Evolutionary conservation across 495 filamentous ascomycete species (phyloP), one percentile per base, ranked within the genome.

Genomic region (Aspergillus ostianus): DNA sequence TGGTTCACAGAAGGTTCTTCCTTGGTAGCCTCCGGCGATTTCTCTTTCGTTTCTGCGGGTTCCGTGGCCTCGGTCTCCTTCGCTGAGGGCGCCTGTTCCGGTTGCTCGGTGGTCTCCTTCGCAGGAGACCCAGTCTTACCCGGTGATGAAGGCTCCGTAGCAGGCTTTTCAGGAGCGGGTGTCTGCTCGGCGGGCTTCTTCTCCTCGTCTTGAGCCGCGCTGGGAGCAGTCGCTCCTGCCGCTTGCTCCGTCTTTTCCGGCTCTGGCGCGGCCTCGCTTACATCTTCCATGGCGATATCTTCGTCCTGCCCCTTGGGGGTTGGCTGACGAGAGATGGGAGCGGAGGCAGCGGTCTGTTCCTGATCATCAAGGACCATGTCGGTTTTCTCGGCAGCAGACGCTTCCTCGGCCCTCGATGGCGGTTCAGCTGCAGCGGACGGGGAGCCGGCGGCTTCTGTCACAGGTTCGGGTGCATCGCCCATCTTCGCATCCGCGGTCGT

Each of bases 251-350:
- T 57, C 36, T 61, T 51, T 19, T 70, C 71, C 5, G 70, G 54
- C 10, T 67, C 70, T 19, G 64, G 63, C 19, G 62, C 61, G 5
- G 69, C 55, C 6, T 66, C 65, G 2, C 67, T 71, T 10, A 75
- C 84, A 63, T 88, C 86, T 61, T 87, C 88, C 78, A 90, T 87
- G 12, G 84, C 70, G 4, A 84, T 78, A 64, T 89, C 87, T 57
- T 86, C 84, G 23, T 83, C 83, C 41, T 84, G 80, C 23, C 83
- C 79, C 27, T 79, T 77, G 26, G 80, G 77, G 27, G 76, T 79
- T 5, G 70, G 68, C 5, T 73, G 75, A 12, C 67, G 74, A 19
- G 80, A 78, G 18, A 70, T 69, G 9, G 75, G 66, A 23, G 72
- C 68, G n/a, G 77, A 72, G 19, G 58, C 59, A 20, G 62, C 70